Conservation (phyloP, 768 basidiomycete genomes). For the Lactarius hatsudake region DNA sequence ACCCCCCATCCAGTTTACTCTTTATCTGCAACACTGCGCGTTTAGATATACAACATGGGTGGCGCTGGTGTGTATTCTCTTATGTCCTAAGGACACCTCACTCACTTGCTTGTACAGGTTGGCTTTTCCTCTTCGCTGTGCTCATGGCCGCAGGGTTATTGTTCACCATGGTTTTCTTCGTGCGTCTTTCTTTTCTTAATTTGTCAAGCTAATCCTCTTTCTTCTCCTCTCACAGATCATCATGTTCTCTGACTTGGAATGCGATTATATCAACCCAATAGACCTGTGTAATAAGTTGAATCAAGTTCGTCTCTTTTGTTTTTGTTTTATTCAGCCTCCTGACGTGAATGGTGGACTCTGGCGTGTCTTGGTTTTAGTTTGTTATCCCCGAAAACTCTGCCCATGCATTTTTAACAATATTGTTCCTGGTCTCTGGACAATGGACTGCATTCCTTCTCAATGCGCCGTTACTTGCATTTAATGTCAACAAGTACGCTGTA, state of each 20-base stretch:
- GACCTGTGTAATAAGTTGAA: constrained; percentile 99
- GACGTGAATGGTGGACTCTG: background rate
- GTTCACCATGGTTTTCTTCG: constrained; percentile 99
- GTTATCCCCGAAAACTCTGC: constrained; percentile 95
- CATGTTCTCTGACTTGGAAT: constrained; percentile 99
- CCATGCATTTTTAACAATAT: constrained; percentile 84
- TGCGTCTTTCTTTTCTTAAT: constrained; percentile 45
- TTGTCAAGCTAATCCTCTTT: background rate
- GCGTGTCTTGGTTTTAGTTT: constrained; percentile 56
- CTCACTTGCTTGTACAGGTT: constrained; percentile 50
- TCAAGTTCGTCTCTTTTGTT: constrained; percentile 54
- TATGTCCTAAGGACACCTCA: background rate
- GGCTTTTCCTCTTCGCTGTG: constrained; percentile 96
- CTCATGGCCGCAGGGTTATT: constrained; percentile 91
- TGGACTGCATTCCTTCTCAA: constrained; percentile 93
- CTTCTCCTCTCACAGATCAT: constrained; percentile 68
- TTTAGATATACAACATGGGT: constrained; percentile 35
- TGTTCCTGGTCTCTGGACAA: constrained; percentile 95
- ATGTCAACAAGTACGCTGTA: constrained; percentile 84
- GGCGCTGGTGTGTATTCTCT: constrained; percentile 40
- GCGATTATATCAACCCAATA: constrained; percentile 99
- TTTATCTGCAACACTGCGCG: constrained; percentile 2
- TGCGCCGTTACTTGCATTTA: constrained; percentile 81
- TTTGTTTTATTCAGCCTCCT: background rate
- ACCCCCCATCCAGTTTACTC: background rate